Conservation (phyloP, 2,329 filamentous ascomycete species). For the Metarhizium humberi region DNA sequence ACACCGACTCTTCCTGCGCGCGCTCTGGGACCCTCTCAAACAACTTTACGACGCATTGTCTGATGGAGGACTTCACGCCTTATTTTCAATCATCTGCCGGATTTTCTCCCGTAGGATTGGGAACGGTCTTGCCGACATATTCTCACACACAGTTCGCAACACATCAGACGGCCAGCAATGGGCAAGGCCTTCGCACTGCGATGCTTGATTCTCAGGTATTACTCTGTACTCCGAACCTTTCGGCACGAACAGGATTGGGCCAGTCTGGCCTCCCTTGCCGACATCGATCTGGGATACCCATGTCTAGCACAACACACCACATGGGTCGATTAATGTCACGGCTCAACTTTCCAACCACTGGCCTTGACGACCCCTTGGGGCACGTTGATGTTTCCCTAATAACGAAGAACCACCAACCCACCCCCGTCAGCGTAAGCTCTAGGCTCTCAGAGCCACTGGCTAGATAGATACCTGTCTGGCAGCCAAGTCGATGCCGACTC, state of each 20-base stretch:
- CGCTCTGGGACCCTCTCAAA: background rate
- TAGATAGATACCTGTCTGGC: too few relatives aligned
- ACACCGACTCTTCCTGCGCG: too few relatives aligned
- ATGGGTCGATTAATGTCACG: slow-evolving; percentile 2
- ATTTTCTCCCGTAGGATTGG: background rate
- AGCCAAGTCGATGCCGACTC: background rate
- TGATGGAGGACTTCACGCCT: too few relatives aligned
- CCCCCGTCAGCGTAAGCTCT: too few relatives aligned
- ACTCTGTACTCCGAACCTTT: too few relatives aligned
- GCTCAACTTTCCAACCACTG: background rate
- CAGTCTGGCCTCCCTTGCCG: slow-evolving; percentile 10
- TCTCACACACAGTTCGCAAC: background rate
- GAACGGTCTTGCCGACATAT: background rate
- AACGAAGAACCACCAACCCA: too few relatives aligned
- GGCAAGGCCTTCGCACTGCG: too few relatives aligned
- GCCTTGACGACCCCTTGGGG: too few relatives aligned
- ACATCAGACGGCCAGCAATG: background rate
- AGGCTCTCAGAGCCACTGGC: too few relatives aligned
- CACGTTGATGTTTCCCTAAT: too few relatives aligned
- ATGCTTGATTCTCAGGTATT: too few relatives aligned
- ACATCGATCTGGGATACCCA: slow-evolving; percentile 17
- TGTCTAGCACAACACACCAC: slow-evolving; percentile 13
- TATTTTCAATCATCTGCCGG: background rate
- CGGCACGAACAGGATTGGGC: background rate
- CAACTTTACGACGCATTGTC: background rate